phyloP scores from a whole-genome alignment of 352 stramenopile genomes.

The Globisporangium heterothallicum region DNA sequence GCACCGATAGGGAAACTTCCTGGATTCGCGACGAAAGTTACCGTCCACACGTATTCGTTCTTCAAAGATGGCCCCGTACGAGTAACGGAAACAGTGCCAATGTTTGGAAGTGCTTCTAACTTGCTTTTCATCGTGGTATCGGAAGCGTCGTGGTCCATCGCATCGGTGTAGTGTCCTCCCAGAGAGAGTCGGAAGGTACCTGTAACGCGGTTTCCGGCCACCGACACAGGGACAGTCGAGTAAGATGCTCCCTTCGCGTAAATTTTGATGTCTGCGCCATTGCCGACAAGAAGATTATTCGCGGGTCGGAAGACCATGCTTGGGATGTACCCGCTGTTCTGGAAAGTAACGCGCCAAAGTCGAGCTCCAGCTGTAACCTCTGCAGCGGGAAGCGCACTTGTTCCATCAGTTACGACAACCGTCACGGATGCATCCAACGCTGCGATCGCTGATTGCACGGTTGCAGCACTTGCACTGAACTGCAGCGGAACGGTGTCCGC shows the following conservation, averaged over 20 bases:
- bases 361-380: slow-evolving; percentile 37
- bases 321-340: slow-evolving; percentile 89
- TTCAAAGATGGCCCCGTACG: slow-evolving; percentile 80
- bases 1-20: slow-evolving; percentile 87
- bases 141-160: slow-evolving; percentile 90
- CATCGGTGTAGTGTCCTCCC: slow-evolving; percentile 80
- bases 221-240: slow-evolving; percentile 35
- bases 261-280: slow-evolving; percentile 77
- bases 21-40: slow-evolving; percentile 92
- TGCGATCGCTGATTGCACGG: slow-evolving; percentile 66
- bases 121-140: slow-evolving; percentile 88
- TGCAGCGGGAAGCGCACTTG: slow-evolving; percentile 26
- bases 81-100: slow-evolving; percentile 87
- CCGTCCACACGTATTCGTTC: slow-evolving; percentile 90
- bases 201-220: slow-evolving; percentile 83
- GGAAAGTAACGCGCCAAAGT: slow-evolving; percentile 90
- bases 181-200: slow-evolving; percentile 88
- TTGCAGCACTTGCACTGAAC: slow-evolving; percentile 34
- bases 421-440: slow-evolving; percentile 79
- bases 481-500: slow-evolving; percentile 65
- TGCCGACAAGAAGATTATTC: slow-evolving; percentile 83
- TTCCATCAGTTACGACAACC: slow-evolving; percentile 63
- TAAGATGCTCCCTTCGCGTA: slow-evolving; percentile 63
- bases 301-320: slow-evolving; percentile 63
- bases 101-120: slow-evolving; percentile 91